phyloP scores from a whole-genome alignment of 2,329 filamentous ascomycete genomes.

The Colletotrichum higginsianum region DNA sequence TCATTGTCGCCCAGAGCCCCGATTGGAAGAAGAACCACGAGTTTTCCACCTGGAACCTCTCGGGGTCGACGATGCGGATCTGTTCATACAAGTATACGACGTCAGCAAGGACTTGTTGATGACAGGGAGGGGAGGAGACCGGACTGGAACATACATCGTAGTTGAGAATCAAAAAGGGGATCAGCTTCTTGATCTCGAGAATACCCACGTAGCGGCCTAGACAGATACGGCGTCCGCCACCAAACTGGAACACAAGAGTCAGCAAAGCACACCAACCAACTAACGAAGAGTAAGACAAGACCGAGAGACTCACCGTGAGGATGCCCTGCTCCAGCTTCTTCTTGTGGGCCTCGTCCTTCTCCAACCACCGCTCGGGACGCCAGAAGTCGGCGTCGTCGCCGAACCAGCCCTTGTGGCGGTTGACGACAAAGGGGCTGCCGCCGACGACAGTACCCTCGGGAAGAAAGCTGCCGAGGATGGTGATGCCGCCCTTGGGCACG shows the following conservation, averaged over 20 bases:
- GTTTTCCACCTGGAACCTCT: not conserved
- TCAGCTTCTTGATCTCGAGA: slow-evolving; percentile 49
- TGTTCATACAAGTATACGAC: not conserved
- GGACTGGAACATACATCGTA: slow-evolving; percentile 46
- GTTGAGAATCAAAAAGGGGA: slow-evolving; percentile 46
- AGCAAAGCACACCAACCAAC: too few relatives aligned
- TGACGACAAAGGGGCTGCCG: slow-evolving; percentile 73
- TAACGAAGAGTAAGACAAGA: too few relatives aligned
- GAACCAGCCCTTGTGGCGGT: slow-evolving; percentile 69
- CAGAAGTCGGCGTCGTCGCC: slow-evolving; percentile 69
- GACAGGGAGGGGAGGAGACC: not conserved
- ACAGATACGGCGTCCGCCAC: slow-evolving; percentile 47
- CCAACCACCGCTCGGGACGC: slow-evolving; percentile 69
- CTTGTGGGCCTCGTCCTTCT: slow-evolving; percentile 54
- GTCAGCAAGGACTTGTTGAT: not conserved
- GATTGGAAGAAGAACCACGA: not conserved
- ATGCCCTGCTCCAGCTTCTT: slow-evolving; percentile 11
- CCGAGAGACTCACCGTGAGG: not conserved
- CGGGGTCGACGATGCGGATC: not conserved
- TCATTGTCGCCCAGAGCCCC: not conserved
- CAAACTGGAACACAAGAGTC: slow-evolving; percentile 40
- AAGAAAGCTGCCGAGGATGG: slow-evolving; percentile 48
- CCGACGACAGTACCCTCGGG: slow-evolving; percentile 72
- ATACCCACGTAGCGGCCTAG: slow-evolving; percentile 47
- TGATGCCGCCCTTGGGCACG: slow-evolving; percentile 43